Evolutionary conservation across 768 basidiomycete genomes (phyloP), one percentile per base, ranked within the genome.

Genomic region (Collybia sordida): DNA sequence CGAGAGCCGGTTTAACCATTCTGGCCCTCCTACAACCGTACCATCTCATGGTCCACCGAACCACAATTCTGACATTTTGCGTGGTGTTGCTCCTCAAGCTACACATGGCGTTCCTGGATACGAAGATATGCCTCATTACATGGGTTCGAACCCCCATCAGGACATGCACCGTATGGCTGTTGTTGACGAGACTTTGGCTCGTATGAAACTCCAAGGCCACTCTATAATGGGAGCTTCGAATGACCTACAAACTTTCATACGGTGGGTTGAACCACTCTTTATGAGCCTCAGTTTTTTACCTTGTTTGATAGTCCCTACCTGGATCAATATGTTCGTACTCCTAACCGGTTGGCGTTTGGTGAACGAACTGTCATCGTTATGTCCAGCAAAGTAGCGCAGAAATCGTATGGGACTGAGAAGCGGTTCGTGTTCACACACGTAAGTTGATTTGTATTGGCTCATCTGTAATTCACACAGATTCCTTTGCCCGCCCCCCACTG

Each of bases 381-480:
- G 90, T 95, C 93, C n/a, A 93, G 90, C 64, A 93, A 90, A 63
- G 94, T 98, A 24, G 96, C 93, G 3, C 96, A 98, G 75, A 96
- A 98, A 64, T 93, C 91, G 7, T 98, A 98, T 64, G 95, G 94
- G 31, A 93, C 88, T 15, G 95, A 98, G 68, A 97, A 97, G 68
- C 81, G 95, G 88, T 89, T 53, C 40, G 76, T 61, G 34, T 18
- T 25, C 11, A 21, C n/a, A 18, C 27, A 22, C 23, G 28, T 6
- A 11, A 9, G 41, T 49, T 40, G 18, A 38, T 43, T 48, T 45
- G 40, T 11, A 21, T 35, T 44, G 5, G 34, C 17, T 46, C 50
- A 44, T n/a, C 54, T 49, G 48, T 53, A 53, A 24, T 23, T 57
- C 50, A 51, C 50, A 28, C 51, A 89, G 87, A 38, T 96, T 95